Base-by-base conservation (phyloP, 108 stramenopile species). In the Nitzschia sp. region DNA sequence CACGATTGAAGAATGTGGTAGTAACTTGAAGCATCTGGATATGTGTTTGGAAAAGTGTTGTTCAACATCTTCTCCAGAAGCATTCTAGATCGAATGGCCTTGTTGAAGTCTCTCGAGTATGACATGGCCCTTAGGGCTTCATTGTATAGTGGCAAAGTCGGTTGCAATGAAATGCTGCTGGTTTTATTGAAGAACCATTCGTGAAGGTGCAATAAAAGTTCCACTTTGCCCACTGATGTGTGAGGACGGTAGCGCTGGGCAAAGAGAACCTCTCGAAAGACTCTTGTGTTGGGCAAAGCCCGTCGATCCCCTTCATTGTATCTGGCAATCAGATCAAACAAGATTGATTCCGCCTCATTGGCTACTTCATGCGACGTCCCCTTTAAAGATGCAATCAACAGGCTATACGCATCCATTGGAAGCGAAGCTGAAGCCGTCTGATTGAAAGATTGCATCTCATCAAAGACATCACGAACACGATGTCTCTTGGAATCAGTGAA, bases 261-360 rank as follows among this genome's bases (percentile, higher is more conserved):
- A 9, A 34, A 34, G 8, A 77, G 24, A 0, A 77, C 58, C 15
- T 68, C 10, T 53, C 61, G 71, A 56, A 82, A 78, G 25, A 73
- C 71, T 10, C 65, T 77, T 10, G 65, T 57, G 50, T 87, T 84
- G 41, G 89, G 89, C 26, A 71, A 58, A 0, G 79, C 70, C 14
- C 72, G 72, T 41, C 77, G 67, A 22, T 88, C 81, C 8, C 84
- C 84, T 20, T 68, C 69, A 19, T 62, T 46, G 63, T 60, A 76
- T 26, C 67, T 77, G 15, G 75, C 61, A 17, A 86, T 77, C 79
- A 89, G 71, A 10, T 78, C 73, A 53, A 70, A 82, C 48, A 82
- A 48, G 0, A 78, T 14, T 22, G 51, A 57, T 69, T 82, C 81
- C 15, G 81, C 72, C 40, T 82, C 62, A 48, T 65, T 17, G 22